Conservation (phyloP, 106 monocot species). For the Acorus gramineus region DNA sequence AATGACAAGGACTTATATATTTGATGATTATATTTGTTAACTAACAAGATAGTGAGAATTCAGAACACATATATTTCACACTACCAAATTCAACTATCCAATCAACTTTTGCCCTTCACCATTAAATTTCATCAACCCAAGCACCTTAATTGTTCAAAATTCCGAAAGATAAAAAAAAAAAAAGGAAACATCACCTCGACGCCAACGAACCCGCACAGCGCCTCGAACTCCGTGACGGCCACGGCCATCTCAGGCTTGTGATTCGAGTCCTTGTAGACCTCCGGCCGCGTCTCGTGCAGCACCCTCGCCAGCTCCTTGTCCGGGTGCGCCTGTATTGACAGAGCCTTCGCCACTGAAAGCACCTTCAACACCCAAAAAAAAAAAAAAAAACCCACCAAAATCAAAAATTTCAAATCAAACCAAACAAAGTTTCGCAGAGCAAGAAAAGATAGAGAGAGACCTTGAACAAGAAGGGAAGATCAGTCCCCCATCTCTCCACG, state of each 20-base stretch:
- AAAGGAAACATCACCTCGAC: conserved; percentile 28
- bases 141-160: background rate
- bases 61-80: too few species aligned
- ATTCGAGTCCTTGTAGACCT: conserved; percentile 75
- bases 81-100: too few species aligned
- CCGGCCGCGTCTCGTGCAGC: conserved; percentile 52
- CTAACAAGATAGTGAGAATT: too few species aligned
- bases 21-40: too few species aligned
- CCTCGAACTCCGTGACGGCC: conserved; percentile 82
- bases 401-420: background rate
- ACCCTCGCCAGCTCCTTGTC: conserved; percentile 63
- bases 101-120: too few species aligned
- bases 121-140: too few species aligned
- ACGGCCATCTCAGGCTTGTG: conserved; percentile 97
- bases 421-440: background rate
- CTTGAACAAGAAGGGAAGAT: conserved; percentile 94
- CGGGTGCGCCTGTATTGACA: conserved; percentile 94
- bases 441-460: conserved; percentile 14
- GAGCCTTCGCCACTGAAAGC: conserved; percentile 76
- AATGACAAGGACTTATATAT: too few species aligned
- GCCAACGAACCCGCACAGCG: conserved; percentile 66
- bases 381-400: background rate
- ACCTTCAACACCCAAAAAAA: conserved; percentile 27
- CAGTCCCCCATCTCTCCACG: conserved; percentile 46
- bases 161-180: conserved; percentile 2